A percentile compares a stretch with the other conserved stretches of the same genome.
Conservation (phyloP, 345 rosid genomes). For the Lumnitzera racemosa region DNA sequence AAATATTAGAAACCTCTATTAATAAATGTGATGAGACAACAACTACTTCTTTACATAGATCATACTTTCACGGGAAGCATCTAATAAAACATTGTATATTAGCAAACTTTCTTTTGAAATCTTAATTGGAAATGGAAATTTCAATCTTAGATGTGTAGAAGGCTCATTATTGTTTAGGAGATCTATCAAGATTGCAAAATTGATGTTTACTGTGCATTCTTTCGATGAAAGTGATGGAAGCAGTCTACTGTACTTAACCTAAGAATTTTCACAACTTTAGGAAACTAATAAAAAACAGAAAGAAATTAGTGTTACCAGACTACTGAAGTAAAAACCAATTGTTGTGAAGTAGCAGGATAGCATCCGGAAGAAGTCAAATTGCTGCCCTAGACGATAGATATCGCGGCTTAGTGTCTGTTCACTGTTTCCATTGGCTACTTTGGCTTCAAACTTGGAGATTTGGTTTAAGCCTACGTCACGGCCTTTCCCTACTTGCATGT, state of each 20-base stretch:
- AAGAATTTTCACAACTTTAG: background rate
- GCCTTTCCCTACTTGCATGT: slow-evolving; percentile 95
- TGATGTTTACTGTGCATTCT: no score
- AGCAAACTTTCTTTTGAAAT: no score
- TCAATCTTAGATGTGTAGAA: no score
- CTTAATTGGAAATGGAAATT: no score
- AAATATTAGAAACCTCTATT: background rate
- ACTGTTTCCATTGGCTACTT: slow-evolving; percentile 94
- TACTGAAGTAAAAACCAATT: slow-evolving; percentile 87
- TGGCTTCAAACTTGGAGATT: slow-evolving; percentile 95
- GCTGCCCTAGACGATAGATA: slow-evolving; percentile 74
- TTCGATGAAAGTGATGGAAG: no score
- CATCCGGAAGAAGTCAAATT: slow-evolving; percentile 94
- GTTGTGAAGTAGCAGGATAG: slow-evolving; percentile 94
- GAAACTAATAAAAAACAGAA: background rate
- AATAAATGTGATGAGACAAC: no score
- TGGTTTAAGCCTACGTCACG: slow-evolving; percentile 97
- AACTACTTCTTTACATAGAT: background rate
- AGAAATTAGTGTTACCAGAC: slow-evolving; percentile 49
- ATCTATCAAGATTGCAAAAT: no score
- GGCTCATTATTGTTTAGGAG: no score
- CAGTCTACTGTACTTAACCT: no score
- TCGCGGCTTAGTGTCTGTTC: slow-evolving; percentile 96
- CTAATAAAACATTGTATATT: no score
- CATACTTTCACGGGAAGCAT: no score